phyloP scores from a whole-genome alignment of 1,284 basidiomycete genomes.

The Puccinia novopanici region DNA sequence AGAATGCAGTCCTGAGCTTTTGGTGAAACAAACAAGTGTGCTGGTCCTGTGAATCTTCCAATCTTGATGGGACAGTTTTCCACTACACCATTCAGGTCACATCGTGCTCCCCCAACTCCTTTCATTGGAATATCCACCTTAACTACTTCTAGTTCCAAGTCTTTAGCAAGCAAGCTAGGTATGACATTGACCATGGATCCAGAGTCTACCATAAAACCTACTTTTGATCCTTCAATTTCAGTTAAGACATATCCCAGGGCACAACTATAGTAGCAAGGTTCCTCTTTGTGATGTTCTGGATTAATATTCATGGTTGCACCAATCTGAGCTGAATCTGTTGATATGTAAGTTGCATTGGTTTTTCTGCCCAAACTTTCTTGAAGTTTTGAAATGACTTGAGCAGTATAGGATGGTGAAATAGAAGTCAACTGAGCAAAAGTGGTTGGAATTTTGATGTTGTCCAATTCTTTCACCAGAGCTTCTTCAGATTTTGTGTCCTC shows the following conservation, averaged over 20 bases:
- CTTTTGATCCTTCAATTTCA: background rate
- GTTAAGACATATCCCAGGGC: background rate
- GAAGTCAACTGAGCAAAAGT: background rate
- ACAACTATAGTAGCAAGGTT: background rate
- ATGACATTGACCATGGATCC: constrained; percentile 12
- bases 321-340: background rate
- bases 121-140: constrained; percentile 5
- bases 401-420: background rate
- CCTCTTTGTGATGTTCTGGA: too few species aligned
- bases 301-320: background rate
- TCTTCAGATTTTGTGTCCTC: background rate
- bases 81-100: constrained; percentile 4
- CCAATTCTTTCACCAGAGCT: background rate
- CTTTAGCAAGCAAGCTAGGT: background rate
- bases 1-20: background rate
- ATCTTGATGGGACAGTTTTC: background rate
- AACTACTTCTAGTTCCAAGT: constrained; percentile 1
- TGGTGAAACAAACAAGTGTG: background rate
- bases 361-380: background rate
- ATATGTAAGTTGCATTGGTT: background rate
- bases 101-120: background rate
- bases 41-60: constrained; percentile 1
- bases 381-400: background rate
- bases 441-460: constrained; percentile 10
- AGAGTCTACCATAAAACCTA: background rate